These are phyloP conservation scores for Botrytis paeoniae DNA, from an alignment of 2,329 filamentous ascomycete genomes.

Conservation along the genomic window DNA sequence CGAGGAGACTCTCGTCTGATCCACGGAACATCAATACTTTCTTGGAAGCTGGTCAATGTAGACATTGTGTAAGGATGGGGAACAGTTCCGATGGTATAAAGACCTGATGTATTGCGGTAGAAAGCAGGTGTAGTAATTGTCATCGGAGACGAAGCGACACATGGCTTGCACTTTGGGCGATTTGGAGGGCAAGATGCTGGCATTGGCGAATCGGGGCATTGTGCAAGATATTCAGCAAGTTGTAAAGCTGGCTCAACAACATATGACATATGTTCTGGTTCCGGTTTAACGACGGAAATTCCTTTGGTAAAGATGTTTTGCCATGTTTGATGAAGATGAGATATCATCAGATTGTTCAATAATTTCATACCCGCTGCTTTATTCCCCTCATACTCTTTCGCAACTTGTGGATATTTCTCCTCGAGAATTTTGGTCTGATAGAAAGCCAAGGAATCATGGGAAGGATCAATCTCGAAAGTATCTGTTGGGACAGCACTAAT, in stretches of 20 bases:
- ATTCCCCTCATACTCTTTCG: slow-evolving; percentile 56
- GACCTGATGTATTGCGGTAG: slow-evolving; percentile 67
- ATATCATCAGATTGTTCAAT: slow-evolving; percentile 74
- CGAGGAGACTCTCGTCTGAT: slow-evolving; percentile 67
- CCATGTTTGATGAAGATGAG: slow-evolving; percentile 82
- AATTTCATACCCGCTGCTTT: slow-evolving; percentile 59
- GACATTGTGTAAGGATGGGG: slow-evolving; percentile 88
- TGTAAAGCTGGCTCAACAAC: slow-evolving; percentile 67
- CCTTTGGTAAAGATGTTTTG: slow-evolving; percentile 75
- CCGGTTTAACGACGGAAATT: slow-evolving; percentile 77
- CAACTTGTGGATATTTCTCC: slow-evolving; percentile 64
- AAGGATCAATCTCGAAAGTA: slow-evolving; percentile 62
- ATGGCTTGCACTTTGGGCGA: slow-evolving; percentile 68
- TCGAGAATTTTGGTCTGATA: slow-evolving; percentile 66
- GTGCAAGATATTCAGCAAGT: slow-evolving; percentile 70
- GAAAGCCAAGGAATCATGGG: slow-evolving; percentile 68
- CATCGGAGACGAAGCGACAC: slow-evolving; percentile 62
- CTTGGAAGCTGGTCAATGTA: slow-evolving; percentile 61
- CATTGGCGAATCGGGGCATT: slow-evolving; percentile 71
- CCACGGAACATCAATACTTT: slow-evolving; percentile 59
- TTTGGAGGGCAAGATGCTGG: slow-evolving; percentile 84
- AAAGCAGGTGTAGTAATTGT: slow-evolving; percentile 62
- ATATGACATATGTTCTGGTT: slow-evolving; percentile 69
- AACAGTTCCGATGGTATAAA: slow-evolving; percentile 82
- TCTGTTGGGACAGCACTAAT: slow-evolving; percentile 57